These are phyloP conservation scores for Trypanosomatidae sp. DNA, from an alignment of 208 protist genomes.

Conservation along the genomic window DNA sequence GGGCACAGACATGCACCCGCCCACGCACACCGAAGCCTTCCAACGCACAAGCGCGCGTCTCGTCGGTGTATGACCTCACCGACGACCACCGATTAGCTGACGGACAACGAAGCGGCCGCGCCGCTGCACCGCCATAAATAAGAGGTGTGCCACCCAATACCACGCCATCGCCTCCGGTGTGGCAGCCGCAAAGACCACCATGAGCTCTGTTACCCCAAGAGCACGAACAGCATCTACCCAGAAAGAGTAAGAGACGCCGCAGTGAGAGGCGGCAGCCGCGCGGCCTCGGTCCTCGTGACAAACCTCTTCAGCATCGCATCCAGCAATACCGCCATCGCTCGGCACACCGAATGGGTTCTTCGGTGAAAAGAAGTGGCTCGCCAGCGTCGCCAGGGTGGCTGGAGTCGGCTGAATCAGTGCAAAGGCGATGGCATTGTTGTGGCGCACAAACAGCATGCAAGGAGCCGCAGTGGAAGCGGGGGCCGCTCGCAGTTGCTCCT, in stretches of 20 bases:
- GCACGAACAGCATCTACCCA: constrained; percentile 19
- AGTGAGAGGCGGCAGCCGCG: background rate
- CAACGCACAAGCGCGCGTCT: background rate
- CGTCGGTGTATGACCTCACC: background rate
- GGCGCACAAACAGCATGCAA: constrained; percentile 28
- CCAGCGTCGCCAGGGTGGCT: constrained; percentile 45
- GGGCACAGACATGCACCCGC: background rate
- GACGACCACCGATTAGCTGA: constrained; percentile 16
- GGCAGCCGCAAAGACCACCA: constrained; percentile 47
- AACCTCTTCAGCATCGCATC: background rate
- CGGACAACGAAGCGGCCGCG: constrained; percentile 18
- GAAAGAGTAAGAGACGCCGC: constrained; percentile 8
- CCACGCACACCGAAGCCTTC: background rate
- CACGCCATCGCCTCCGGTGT: constrained; percentile 48
- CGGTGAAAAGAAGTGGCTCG: constrained; percentile 44
- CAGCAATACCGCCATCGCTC: background rate
- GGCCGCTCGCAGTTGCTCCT: constrained; percentile 21
- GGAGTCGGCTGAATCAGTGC: constrained; percentile 47
- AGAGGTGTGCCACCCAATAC: constrained; percentile 50
- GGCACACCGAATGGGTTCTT: constrained; percentile 13
- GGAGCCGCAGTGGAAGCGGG: constrained; percentile 11
- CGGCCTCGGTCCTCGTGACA: background rate
- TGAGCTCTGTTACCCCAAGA: constrained; percentile 41
- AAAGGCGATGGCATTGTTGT: constrained; percentile 22
- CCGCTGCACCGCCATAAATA: constrained; percentile 34